phyloP scores from a whole-genome alignment of 1,139 yeast species.

The Kazachstania sp. region DNA sequence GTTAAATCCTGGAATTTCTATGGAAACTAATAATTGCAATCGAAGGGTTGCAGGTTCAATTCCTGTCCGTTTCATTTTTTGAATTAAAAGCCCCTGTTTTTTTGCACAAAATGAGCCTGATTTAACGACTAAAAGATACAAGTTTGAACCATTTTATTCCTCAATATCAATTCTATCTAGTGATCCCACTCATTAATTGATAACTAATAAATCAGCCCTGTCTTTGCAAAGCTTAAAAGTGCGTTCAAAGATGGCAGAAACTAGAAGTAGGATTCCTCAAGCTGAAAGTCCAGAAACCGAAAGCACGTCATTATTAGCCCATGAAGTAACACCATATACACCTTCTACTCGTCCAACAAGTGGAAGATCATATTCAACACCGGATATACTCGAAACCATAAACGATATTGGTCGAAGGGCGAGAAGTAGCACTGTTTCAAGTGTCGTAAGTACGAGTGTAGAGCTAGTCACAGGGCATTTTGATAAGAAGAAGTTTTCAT shows the following conservation, averaged over 20 bases:
- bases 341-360: not conserved
- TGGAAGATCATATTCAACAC: conserved; percentile 1
- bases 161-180: no score
- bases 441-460: conserved; percentile 23
- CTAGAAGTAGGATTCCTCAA: not conserved
- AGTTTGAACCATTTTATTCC: no score
- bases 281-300: not conserved
- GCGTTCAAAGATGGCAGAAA: not conserved
- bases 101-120: no score
- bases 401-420: conserved; percentile 10
- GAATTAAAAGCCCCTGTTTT: not conserved
- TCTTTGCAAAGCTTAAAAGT: not conserved
- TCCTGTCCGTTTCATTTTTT: conserved; percentile 59
- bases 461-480: conserved; percentile 45
- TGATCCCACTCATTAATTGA: no score
- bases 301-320: not conserved
- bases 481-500: conserved; percentile 46
- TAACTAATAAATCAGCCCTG: no score
- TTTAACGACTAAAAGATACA: no score
- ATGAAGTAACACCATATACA: not conserved
- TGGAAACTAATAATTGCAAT: conserved; percentile 33
- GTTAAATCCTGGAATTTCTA: conserved; percentile 32
- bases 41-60: conserved; percentile 72
- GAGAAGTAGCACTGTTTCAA: conserved; percentile 26
- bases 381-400: not conserved